phyloP scores from a whole-genome alignment of 202 grass and related monocot species.

The Brachypodium distachyon region DNA sequence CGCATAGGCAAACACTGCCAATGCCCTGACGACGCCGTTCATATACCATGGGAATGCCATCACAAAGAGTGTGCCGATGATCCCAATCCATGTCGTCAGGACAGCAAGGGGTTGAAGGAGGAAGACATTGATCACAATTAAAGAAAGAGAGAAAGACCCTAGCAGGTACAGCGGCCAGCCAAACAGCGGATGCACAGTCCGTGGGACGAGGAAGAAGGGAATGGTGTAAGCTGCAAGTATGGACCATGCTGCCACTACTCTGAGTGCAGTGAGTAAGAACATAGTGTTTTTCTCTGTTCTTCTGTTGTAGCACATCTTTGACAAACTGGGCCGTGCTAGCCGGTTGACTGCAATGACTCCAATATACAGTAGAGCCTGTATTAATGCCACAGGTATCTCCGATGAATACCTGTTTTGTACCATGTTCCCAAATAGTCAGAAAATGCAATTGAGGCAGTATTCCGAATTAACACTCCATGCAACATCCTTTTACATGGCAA shows the following conservation, averaged over 20 bases:
- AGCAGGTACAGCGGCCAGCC: conserved; percentile 84
- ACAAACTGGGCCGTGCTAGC: conserved; percentile 67
- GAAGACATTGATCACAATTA: conserved; percentile 69
- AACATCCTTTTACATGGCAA: background rate
- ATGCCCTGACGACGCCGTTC: conserved; percentile 58
- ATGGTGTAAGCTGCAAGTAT: conserved; percentile 62
- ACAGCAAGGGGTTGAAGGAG: conserved; percentile 52
- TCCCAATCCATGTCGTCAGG: conserved; percentile 48
- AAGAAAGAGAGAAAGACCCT: conserved; percentile 53
- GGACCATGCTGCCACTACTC: conserved; percentile 49
- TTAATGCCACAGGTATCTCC: conserved; percentile 56
- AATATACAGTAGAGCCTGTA: conserved; percentile 61
- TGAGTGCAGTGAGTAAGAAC: conserved; percentile 54
- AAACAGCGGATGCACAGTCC: conserved; percentile 62
- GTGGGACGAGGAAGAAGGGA: conserved; percentile 71
- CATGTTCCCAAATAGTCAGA: background rate
- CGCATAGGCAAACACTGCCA: conserved; percentile 47
- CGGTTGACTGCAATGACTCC: conserved; percentile 68
- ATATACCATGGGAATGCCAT: conserved; percentile 78
- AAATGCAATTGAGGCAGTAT: background rate
- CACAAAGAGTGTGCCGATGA: conserved; percentile 51
- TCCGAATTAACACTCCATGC: background rate
- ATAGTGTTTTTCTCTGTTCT: conserved; percentile 61
- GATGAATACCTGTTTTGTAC: conserved; percentile 52
- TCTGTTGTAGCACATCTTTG: conserved; percentile 81